Evolutionary conservation across 1,284 basidiomycete genomes (phyloP).

Genomic region (Apiotrichum gamsii): DNA sequence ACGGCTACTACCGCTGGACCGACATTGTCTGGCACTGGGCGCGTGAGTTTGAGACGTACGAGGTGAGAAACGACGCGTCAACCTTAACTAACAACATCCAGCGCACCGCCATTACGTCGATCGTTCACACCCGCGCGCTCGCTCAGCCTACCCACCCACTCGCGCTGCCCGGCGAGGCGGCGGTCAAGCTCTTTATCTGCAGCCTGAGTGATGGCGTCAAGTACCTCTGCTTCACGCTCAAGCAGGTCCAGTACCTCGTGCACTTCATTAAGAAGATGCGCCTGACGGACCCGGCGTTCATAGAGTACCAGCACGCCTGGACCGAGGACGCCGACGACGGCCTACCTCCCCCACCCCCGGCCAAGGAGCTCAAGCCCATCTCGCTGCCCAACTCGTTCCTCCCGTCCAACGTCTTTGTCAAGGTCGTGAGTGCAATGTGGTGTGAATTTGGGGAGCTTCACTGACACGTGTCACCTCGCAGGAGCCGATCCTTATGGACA

Average conservation of each 20-base stretch:
- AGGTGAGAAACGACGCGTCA: constrained; percentile 22
- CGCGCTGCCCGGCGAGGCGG: constrained; percentile 55
- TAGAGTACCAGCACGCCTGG: constrained; percentile 4
- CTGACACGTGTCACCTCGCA: too few species aligned
- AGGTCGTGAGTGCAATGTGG: constrained; percentile 16
- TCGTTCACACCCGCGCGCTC: constrained; percentile 60
- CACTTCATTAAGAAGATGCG: constrained; percentile 73
- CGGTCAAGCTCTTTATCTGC: constrained; percentile 65
- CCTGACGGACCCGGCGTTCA: constrained; percentile 52
- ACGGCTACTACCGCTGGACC: constrained; percentile 36
- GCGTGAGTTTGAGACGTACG: constrained; percentile 16
- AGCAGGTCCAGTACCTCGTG: constrained; percentile 73
- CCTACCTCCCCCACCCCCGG: constrained; percentile 2
- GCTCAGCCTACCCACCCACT: constrained; percentile 68
- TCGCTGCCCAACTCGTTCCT: constrained; percentile 15
- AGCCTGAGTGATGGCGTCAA: constrained; percentile 47
- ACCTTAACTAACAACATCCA: constrained; percentile 8
- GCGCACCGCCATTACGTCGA: constrained; percentile 58
- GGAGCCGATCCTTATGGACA: neutral
- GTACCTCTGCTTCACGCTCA: constrained; percentile 68
- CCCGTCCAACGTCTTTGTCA: constrained; percentile 1
- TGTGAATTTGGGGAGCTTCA: neutral
- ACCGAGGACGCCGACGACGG: neutral
- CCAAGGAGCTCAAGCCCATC: constrained; percentile 10
- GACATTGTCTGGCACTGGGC: constrained; percentile 39